Base-by-base conservation (phyloP, 495 filamentous ascomycete species). In the Pyronema omphalodes region DNA sequence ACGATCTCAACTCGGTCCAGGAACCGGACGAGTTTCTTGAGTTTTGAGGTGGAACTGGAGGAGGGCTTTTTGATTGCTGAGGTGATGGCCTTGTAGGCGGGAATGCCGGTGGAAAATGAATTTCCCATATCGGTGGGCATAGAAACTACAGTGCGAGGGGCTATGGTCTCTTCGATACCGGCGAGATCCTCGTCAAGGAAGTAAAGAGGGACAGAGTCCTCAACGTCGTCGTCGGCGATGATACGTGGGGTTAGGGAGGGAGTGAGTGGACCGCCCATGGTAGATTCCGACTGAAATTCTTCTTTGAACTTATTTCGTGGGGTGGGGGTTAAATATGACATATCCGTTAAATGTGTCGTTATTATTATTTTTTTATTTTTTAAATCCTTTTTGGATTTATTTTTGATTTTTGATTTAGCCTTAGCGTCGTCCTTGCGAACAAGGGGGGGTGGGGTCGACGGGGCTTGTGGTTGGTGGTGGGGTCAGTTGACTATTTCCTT, bases 11-110 rank as follows among this genome's bases (percentile, higher is more conserved):
- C 62, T 45, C 59, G 55, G 35, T 65, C 61, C 15, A 65, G 46
- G 43, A 65, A 65, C 34, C 61, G 55, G 43, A 65, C 62, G 15
- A 65, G 43, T 40, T 65, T 65, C 54, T 65, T 65, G 12, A 65
- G 23, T 43, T 53, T 59, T 12, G 56, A 57, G 33, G 55, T 40
- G n/a, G 61, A 59, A 46, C 37, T 60, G 29, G 60, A 44, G 7
- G 58, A 54, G 37, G 62, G 50, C 47, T 64, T 61, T 15, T 41
- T 39, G 11, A 54, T 23, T 6, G 52, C 52, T 14, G 52, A 54
- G 6, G 39, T 46, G 12, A 46, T 6, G 8, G 50, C 14, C 9
- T 14, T 34, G 23, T 34, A 34, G 11, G 29, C 9, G 7, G 50
- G n/a, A 3, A 41, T 12, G 15, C 11, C 34, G 19, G 52, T 45